Base-by-base conservation (phyloP, 2,329 filamentous ascomycete genomes). In the Clarireedia monteithiana region DNA sequence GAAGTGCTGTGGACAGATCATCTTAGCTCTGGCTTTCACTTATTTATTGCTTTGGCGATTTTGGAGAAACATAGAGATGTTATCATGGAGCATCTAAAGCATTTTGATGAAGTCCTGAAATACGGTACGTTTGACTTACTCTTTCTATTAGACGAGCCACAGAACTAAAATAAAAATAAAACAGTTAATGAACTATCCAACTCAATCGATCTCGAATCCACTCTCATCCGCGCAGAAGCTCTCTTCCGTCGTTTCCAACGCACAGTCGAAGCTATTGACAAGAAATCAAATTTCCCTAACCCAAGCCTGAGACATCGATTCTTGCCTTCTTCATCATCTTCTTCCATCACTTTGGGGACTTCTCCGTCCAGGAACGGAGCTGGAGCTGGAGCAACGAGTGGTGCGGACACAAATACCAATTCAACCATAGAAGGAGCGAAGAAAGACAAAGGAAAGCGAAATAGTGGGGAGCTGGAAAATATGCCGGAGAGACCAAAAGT, bases 101-200 rank as follows among this genome's bases (percentile, higher is more conserved):
- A 92, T 64, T 99, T 99, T 73, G 94, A 99, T 62, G 95, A 99
- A 71, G 90, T 99, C 34, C 75, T 99, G 27, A 99, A 99, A 77
- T 99, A 97, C 68, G 80, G 89, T 92, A 80, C 56, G 85, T 75
- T 27, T 24, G 20, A 6, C 27, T 40, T 17, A 55, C 15, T 57
- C 52, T 38, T 39, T 12, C n/a, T 51, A 10, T 46, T 10, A 4
- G 0, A 10, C 17, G 17, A 20, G 24, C n/a, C 36, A 46, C 9
- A 12, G 17, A 1, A n/a, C 7, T 50, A 49, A 39, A 20, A 20
- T 58, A 48, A 60, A 48, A 4, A 40, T 15, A 24, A 15, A 30
- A 50, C 5, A 94, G 90, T 99, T 66, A 99, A 99, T 68, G 94
- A 99, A 69, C 81, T 99, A 1, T 95, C 90, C 5, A 88, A 87